A percentile compares a stretch with the other conserved stretches of the same genome.
Conservation (phyloP, 2,329 filamentous ascomycete genomes). For the Cladosporium velox region DNA sequence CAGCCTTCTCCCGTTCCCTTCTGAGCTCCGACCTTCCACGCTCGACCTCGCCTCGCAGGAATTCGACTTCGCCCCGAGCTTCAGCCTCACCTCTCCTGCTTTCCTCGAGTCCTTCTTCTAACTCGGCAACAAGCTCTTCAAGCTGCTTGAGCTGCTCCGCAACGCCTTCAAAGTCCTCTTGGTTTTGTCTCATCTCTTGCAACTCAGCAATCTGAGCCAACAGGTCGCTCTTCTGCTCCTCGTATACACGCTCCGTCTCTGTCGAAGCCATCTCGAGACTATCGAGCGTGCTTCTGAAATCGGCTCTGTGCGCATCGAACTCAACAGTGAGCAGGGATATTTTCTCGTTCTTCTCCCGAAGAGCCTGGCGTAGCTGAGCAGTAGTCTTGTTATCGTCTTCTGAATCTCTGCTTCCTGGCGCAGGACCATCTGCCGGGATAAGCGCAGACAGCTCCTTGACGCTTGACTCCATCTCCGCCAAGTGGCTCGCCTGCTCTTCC, state of each 20-base stretch:
- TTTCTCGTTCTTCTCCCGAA: slow-evolving; percentile 96
- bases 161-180: slow-evolving; percentile 87
- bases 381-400: slow-evolving; percentile 43
- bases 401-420: slow-evolving; percentile 21
- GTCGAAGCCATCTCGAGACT: slow-evolving; percentile 93
- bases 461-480: slow-evolving; percentile 88
- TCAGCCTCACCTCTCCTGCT: slow-evolving; percentile 92
- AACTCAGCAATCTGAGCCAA: slow-evolving; percentile 76
- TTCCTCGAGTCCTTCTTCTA: slow-evolving; percentile 95
- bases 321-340: slow-evolving; percentile 90
- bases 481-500: slow-evolving; percentile 78
- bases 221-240: slow-evolving; percentile 85
- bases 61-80: slow-evolving; percentile 92
- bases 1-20: slow-evolving; percentile 81
- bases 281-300: slow-evolving; percentile 96
- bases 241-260: slow-evolving; percentile 94
- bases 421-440: slow-evolving; percentile 55
- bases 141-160: slow-evolving; percentile 90
- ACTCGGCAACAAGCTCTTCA: slow-evolving; percentile 92
- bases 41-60: slow-evolving; percentile 91
- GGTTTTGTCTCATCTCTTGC: slow-evolving; percentile 73
- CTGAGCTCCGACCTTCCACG: slow-evolving; percentile 83
- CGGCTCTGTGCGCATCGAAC: slow-evolving; percentile 90
- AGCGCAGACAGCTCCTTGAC: slow-evolving; percentile 77
- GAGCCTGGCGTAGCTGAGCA: slow-evolving; percentile 71